Conservation (phyloP, 495 filamentous ascomycete species). For the Hypoxylon fragiforme region DNA sequence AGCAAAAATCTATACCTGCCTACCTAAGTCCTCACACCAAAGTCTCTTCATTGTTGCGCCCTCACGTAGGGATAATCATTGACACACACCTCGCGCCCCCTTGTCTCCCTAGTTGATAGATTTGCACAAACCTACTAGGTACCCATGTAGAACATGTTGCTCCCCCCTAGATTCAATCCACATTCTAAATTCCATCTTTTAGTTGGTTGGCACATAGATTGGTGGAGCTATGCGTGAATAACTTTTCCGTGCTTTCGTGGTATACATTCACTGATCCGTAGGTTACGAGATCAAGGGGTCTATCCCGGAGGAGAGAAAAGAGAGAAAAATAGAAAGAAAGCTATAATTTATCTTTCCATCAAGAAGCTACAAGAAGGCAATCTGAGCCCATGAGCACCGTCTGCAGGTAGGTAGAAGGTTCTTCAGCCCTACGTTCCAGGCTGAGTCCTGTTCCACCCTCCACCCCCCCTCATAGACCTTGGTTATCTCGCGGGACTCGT, state of each 20-base stretch:
- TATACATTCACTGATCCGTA: constrained; percentile 16
- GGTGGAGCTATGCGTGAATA: constrained; percentile 19
- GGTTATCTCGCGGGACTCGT: constrained; percentile 22
- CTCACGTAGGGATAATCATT: constrained; percentile 8
- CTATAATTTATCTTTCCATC: constrained; percentile 28
- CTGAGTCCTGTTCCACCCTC: constrained; percentile 2
- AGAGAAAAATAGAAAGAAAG: constrained; percentile 15
- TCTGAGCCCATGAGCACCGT: constrained; percentile 9
- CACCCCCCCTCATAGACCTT: constrained; percentile 6
- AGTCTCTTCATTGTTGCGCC: constrained; percentile 15
- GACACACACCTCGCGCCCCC: constrained; percentile 4
- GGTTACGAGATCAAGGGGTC: constrained; percentile 1
- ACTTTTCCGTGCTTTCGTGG: constrained; percentile 6
- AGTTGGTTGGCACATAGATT: constrained; percentile 2
- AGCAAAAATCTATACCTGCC: constrained; percentile 4
- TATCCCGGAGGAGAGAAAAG: neutral
- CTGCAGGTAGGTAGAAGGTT: constrained; percentile 3
- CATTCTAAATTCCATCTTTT: neutral
- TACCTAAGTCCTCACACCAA: constrained; percentile 9
- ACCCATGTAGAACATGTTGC: constrained; percentile 21
- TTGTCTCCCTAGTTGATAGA: constrained; percentile 1
- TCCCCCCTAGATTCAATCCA: constrained; percentile 4
- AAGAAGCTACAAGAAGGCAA: constrained; percentile 30
- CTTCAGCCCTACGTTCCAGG: neutral
- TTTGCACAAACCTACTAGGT: constrained; percentile 24